Evolutionary conservation across 768 basidiomycete species (phyloP).

Genomic region (Xanthoconium purpureum): DNA sequence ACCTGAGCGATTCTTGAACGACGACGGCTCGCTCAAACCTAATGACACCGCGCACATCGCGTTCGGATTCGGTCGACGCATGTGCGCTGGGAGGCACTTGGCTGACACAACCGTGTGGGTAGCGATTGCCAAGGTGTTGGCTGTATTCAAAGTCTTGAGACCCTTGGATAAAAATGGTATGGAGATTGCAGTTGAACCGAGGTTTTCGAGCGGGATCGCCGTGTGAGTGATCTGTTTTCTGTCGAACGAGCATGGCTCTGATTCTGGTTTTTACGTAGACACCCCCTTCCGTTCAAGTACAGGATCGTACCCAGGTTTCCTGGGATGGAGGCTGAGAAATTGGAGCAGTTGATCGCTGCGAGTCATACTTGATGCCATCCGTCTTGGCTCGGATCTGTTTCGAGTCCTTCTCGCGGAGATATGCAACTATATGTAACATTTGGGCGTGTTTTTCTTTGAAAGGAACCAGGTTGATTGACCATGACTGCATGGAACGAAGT

Average conservation of each 20-base stretch:
- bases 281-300: background rate
- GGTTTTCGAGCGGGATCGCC: background rate
- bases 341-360: background rate
- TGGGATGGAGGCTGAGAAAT: background rate
- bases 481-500: too few relatives aligned
- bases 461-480: too few relatives aligned
- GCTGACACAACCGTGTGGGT: constrained; percentile 1
- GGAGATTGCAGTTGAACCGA: constrained; percentile 3
- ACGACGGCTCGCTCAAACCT: background rate
- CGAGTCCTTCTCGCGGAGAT: too few relatives aligned
- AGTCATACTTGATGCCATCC: background rate
- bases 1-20: background rate
- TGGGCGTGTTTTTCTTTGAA: too few relatives aligned
- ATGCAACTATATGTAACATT: too few relatives aligned
- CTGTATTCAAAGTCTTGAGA: background rate
- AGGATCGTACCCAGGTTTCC: background rate
- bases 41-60: constrained; percentile 1
- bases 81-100: constrained; percentile 15
- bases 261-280: background rate
- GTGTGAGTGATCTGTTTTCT: background rate
- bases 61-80: constrained; percentile 21
- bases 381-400: background rate
- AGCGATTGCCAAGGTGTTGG: background rate
- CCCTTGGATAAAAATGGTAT: background rate
- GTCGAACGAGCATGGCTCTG: too few relatives aligned